phyloP scores from a whole-genome alignment of 306 rosid genomes.

The Vigna angularis region DNA sequence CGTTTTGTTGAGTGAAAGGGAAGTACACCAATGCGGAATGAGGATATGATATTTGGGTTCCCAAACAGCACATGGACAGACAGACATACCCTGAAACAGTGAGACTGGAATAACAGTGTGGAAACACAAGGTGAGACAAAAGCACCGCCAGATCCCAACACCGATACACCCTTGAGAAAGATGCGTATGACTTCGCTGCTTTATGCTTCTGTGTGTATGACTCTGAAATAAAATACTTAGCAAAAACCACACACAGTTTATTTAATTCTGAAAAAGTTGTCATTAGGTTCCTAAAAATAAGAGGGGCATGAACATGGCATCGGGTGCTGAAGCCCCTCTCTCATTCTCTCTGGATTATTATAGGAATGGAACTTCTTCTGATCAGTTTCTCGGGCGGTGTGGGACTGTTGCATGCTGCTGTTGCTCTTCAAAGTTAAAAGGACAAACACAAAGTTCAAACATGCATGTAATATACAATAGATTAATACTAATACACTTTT shows the following conservation, averaged over 20 bases:
- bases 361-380: slow-evolving; percentile 37
- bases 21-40: slow-evolving; percentile 35
- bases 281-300: slow-evolving; percentile 45
- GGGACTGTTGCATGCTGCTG: slow-evolving; percentile 36
- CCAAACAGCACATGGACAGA: slow-evolving; percentile 46
- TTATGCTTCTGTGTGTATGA: neutral
- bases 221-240: neutral
- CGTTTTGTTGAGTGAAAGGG: slow-evolving; percentile 40
- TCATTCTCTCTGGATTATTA: neutral
- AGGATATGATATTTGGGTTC: slow-evolving; percentile 34
- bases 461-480: neutral
- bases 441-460: slow-evolving; percentile 53
- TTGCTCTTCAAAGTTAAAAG: slow-evolving; percentile 53
- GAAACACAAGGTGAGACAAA: slow-evolving; percentile 61
- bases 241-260: neutral
- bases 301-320: slow-evolving; percentile 42
- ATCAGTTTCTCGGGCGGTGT: slow-evolving; percentile 45
- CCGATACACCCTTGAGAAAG: slow-evolving; percentile 36
- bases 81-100: slow-evolving; percentile 52
- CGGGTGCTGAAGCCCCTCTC: slow-evolving; percentile 53
- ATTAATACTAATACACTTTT: neutral
- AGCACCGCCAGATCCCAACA: slow-evolving; percentile 67
- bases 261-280: slow-evolving; percentile 43
- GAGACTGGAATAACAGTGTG: slow-evolving; percentile 39
- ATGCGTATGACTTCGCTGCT: neutral